Evolutionary conservation across 78 protist species (phyloP).

Genomic region (Dictyostelium firmibasis): DNA sequence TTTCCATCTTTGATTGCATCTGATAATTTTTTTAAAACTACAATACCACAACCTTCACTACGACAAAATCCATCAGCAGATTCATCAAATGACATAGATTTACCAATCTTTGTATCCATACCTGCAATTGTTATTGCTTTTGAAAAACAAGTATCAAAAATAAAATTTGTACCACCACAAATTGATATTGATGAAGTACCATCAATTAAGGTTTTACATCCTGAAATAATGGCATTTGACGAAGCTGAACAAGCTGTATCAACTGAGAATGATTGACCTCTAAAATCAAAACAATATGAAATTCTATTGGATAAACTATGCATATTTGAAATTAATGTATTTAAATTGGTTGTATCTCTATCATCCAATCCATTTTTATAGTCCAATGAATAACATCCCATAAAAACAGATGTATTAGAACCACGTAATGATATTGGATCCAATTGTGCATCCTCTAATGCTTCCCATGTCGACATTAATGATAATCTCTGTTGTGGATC

Average conservation of each 20-base stretch:
- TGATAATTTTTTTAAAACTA: constrained; percentile 49
- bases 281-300: neutral
- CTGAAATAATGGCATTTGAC: constrained; percentile 1
- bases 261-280: constrained; percentile 83
- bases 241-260: constrained; percentile 93
- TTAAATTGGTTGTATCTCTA: neutral
- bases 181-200: constrained; percentile 81
- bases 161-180: constrained; percentile 82
- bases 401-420: constrained; percentile 7
- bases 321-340: neutral
- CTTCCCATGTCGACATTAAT: constrained; percentile 57
- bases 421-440: neutral
- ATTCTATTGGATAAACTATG: neutral
- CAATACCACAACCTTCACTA: constrained; percentile 79
- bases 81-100: constrained; percentile 19
- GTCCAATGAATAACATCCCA: neutral
- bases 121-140: neutral
- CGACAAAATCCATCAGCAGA: constrained; percentile 38
- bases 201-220: neutral
- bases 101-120: constrained; percentile 25
- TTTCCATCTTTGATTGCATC: constrained; percentile 20
- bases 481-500: constrained; percentile 89
- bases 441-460: constrained; percentile 55
- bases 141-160: constrained; percentile 33
- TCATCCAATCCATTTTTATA: neutral